Conservation (phyloP, 2,329 filamentous ascomycete genomes). For the Colletotrichum spinosum region DNA sequence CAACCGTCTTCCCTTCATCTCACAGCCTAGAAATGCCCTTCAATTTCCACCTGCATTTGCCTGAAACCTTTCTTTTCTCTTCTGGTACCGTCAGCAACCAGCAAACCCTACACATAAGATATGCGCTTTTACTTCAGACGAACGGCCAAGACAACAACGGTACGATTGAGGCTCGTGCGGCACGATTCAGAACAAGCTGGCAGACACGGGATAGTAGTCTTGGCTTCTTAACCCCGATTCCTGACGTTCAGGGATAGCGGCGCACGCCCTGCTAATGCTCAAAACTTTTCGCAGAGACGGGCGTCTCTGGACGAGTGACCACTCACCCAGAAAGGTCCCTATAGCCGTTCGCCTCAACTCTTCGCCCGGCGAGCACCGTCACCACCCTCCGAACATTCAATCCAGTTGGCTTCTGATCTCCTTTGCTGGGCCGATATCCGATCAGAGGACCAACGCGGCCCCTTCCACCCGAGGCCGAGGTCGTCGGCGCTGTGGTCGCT, state of each 20-base stretch:
- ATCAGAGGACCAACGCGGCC: background rate
- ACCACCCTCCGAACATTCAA: background rate
- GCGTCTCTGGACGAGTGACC: background rate
- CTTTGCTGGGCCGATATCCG: slow-evolving; percentile 1
- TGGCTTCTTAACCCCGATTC: slow-evolving; percentile 9
- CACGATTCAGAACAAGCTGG: background rate
- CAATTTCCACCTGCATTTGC: slow-evolving; percentile 33
- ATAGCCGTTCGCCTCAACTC: no score
- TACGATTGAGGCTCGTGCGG: slow-evolving; percentile 20
- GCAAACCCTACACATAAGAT: background rate
- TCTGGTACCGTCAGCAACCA: slow-evolving; percentile 10
- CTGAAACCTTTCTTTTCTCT: slow-evolving; percentile 22
- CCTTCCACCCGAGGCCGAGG: slow-evolving; percentile 7
- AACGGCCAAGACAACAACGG: background rate
- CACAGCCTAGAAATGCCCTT: slow-evolving; percentile 13
- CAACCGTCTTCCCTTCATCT: slow-evolving; percentile 11
- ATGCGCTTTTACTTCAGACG: slow-evolving; percentile 15
- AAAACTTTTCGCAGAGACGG: slow-evolving; percentile 12
- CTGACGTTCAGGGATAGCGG: slow-evolving; percentile 6
- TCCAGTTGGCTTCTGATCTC: background rate
- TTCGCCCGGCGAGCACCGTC: no score
- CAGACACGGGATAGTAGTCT: slow-evolving; percentile 7
- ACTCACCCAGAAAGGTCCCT: no score
- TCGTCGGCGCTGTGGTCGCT: background rate
- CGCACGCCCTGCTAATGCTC: slow-evolving; percentile 9